Evolutionary conservation across 1,284 basidiomycete genomes (phyloP).

Genomic region (Irpex sp.): DNA sequence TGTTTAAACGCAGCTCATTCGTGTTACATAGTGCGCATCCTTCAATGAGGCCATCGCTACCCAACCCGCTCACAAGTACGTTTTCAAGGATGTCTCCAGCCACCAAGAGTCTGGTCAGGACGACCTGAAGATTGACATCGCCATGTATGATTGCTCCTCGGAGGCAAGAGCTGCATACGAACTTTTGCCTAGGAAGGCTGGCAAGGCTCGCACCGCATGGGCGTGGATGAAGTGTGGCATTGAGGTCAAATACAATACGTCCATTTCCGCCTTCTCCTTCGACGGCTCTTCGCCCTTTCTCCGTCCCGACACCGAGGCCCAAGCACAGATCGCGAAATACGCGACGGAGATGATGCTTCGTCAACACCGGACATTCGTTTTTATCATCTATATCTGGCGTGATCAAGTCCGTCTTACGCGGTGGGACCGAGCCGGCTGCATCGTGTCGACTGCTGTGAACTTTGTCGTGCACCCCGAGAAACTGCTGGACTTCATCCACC

Average conservation of each 20-base stretch:
- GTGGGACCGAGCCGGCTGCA: conserved; percentile 17
- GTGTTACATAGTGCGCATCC: background rate
- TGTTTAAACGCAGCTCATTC: background rate
- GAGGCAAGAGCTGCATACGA: background rate
- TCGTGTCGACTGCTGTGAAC: conserved; percentile 16
- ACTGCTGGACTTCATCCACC: conserved; percentile 15
- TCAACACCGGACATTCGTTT: conserved; percentile 17
- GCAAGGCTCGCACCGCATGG: background rate
- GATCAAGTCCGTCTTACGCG: conserved; percentile 8
- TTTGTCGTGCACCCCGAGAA: background rate
- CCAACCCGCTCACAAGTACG: background rate
- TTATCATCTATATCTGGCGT: conserved; percentile 16
- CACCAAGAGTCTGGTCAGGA: background rate
- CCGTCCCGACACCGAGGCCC: background rate
- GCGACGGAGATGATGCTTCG: conserved; percentile 1
- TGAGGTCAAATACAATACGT: background rate
- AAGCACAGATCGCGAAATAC: conserved; percentile 10
- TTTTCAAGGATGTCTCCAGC: background rate
- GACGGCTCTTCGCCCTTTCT: background rate
- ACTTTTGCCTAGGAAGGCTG: background rate
- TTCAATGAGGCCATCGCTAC: background rate
- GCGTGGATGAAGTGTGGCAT: background rate
- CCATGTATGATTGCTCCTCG: background rate
- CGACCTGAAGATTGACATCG: background rate
- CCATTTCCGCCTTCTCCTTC: background rate